Conservation (phyloP, 2,329 filamentous ascomycete genomes). For the Fusarium chaquense region DNA sequence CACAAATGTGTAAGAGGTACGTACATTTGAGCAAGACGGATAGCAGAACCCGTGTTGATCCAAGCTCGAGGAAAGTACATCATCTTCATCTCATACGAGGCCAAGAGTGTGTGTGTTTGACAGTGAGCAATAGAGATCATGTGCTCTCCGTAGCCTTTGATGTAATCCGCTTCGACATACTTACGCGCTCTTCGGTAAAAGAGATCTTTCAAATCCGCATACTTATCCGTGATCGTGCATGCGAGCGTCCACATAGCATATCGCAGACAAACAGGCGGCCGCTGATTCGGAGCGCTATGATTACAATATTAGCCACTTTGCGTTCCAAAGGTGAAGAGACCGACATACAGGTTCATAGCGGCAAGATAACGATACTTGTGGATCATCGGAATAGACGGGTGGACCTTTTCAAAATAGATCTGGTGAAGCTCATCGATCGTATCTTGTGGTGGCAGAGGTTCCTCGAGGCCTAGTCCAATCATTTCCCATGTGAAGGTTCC, state of each 20-base stretch:
- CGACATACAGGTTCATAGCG: slow-evolving; percentile 82
- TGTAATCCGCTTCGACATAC: slow-evolving; percentile 88
- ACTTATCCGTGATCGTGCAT: slow-evolving; percentile 87
- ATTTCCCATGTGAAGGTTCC: slow-evolving; percentile 83
- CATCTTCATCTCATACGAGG: slow-evolving; percentile 93
- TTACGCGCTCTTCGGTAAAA: slow-evolving; percentile 93
- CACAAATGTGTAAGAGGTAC: slow-evolving; percentile 39
- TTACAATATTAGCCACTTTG: slow-evolving; percentile 27
- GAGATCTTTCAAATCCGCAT: slow-evolving; percentile 80
- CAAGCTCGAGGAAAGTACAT: slow-evolving; percentile 98
- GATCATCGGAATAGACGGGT: slow-evolving; percentile 87
- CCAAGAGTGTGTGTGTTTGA: slow-evolving; percentile 84
- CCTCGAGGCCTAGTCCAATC: slow-evolving; percentile 70
- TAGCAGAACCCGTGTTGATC: slow-evolving; percentile 87
- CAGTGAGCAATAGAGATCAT: slow-evolving; percentile 88
- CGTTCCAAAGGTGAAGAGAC: not conserved
- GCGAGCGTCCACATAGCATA: slow-evolving; percentile 98
- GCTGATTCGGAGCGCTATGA: slow-evolving; percentile 77
- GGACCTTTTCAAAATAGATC: slow-evolving; percentile 91
- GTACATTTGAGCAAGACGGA: slow-evolving; percentile 86
- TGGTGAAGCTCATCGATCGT: slow-evolving; percentile 88
- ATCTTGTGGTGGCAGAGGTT: slow-evolving; percentile 69
- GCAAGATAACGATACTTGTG: slow-evolving; percentile 89
- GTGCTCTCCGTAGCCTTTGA: slow-evolving; percentile 91
- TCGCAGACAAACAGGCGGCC: slow-evolving; percentile 87